Percentiles rank a stretch among this genome's conserved stretches.
phyloP scores from a whole-genome alignment of 805 yeast genomes.

The Ogataea angusta region DNA sequence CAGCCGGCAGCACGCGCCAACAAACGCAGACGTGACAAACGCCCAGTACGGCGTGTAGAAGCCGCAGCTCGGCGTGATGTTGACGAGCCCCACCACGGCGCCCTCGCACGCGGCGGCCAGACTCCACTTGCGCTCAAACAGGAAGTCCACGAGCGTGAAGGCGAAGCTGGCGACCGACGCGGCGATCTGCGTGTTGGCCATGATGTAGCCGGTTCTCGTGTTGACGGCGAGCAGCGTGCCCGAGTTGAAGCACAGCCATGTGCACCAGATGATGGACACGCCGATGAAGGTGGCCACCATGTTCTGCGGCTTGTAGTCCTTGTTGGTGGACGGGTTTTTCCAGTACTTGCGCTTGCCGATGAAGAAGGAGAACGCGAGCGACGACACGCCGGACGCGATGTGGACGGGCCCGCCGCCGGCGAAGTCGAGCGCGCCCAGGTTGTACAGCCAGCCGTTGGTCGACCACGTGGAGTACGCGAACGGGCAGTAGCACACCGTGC shows the following conservation, averaged over 20 bases:
- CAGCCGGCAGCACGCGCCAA: slow-evolving; percentile 38
- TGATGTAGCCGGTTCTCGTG: slow-evolving; percentile 43
- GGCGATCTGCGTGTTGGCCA: slow-evolving; percentile 49
- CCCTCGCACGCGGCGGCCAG: slow-evolving; percentile 44
- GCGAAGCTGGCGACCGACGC: slow-evolving; percentile 46
- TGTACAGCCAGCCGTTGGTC: slow-evolving; percentile 41
- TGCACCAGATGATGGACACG: slow-evolving; percentile 44
- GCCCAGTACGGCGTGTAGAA: slow-evolving; percentile 46
- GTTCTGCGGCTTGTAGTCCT: slow-evolving; percentile 36
- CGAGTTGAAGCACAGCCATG: slow-evolving; percentile 49
- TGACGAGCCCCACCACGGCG: slow-evolving; percentile 43
- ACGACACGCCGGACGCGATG: slow-evolving; percentile 42
- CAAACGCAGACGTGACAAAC: slow-evolving; percentile 39
- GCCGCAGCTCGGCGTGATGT: slow-evolving; percentile 47
- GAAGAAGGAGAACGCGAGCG: slow-evolving; percentile 40
- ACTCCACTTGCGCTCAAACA: slow-evolving; percentile 39
- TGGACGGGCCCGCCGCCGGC: slow-evolving; percentile 53
- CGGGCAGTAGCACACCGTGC: slow-evolving; percentile 44
- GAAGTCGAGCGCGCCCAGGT: slow-evolving; percentile 44
- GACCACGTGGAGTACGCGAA: slow-evolving; percentile 48
- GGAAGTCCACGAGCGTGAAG: slow-evolving; percentile 42
- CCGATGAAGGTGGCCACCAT: slow-evolving; percentile 40
- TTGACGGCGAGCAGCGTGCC: slow-evolving; percentile 42
- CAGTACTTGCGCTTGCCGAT: slow-evolving; percentile 40
- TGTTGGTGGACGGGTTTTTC: slow-evolving; percentile 29